Conservation (phyloP, 1,139 yeast species). For the Sugiyamaella grinbergsii region DNA sequence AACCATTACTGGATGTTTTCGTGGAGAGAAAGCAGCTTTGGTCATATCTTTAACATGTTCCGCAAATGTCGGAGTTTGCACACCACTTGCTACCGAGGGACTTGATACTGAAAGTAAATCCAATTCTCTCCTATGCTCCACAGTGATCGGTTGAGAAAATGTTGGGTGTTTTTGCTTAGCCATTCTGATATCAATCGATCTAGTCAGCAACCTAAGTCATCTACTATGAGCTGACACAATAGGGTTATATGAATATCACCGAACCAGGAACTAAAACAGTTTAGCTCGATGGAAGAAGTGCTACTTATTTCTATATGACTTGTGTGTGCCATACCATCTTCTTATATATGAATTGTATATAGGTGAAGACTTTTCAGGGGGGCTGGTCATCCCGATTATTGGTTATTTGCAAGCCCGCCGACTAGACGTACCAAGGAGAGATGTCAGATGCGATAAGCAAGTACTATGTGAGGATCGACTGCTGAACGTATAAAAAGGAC, state of each 20-base stretch:
- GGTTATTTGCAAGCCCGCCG: constrained; percentile 9
- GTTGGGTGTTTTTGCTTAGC: constrained; percentile 10
- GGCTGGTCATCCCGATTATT: constrained; percentile 7
- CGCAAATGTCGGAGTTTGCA: constrained; percentile 23
- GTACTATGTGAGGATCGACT: constrained; percentile 8
- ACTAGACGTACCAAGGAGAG: constrained; percentile 8
- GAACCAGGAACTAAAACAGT: no score
- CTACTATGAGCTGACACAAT: no score
- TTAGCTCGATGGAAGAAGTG: no score
- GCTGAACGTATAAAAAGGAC: constrained; percentile 4
- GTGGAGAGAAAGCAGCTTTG: constrained; percentile 16
- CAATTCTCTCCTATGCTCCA: constrained; percentile 18
- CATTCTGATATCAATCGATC: constrained; percentile 9
- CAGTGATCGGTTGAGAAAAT: constrained; percentile 19
- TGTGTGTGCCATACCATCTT: no score
- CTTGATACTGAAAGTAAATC: constrained; percentile 7
- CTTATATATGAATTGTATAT: not conserved
- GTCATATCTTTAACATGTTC: constrained; percentile 21
- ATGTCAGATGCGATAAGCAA: constrained; percentile 1
- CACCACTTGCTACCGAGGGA: constrained; percentile 23
- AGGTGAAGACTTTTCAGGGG: not conserved
- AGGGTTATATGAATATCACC: no score
- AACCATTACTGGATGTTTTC: constrained; percentile 23
- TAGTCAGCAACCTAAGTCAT: not conserved
- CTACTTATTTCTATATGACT: not conserved